Conservation (phyloP, 2,329 filamentous ascomycete species). For the Apiospora sp. region DNA sequence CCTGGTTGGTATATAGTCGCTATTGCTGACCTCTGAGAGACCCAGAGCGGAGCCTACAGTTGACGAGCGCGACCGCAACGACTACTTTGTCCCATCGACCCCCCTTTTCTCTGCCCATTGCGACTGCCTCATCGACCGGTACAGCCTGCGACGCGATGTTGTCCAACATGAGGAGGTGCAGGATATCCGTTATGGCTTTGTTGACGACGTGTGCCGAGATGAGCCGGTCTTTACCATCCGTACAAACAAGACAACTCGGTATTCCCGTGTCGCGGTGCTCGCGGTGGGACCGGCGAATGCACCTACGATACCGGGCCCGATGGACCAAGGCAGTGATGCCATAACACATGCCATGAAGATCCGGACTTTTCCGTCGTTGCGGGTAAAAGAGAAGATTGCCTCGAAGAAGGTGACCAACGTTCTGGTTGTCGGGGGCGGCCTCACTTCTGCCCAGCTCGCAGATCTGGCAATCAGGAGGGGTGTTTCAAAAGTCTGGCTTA, state of each 20-base stretch:
- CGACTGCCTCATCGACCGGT: constrained; percentile 62
- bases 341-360: constrained; percentile 70
- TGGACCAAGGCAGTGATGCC: constrained; percentile 45
- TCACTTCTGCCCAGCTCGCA: constrained; percentile 78
- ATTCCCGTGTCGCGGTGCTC: constrained; percentile 70
- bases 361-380: constrained; percentile 61
- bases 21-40: constrained; percentile 38
- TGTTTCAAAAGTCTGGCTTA: constrained; percentile 71
- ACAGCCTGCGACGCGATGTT: constrained; percentile 62
- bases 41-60: constrained; percentile 59
- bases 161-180: constrained; percentile 67
- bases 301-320: constrained; percentile 54
- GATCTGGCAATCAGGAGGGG: constrained; percentile 72
- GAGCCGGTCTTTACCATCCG: constrained; percentile 71
- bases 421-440: constrained; percentile 76
- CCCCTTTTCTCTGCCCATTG: constrained; percentile 70
- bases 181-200: constrained; percentile 66
- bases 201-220: constrained; percentile 52
- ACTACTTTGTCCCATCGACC: constrained; percentile 72
- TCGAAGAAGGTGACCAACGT: constrained; percentile 63
- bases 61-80: constrained; percentile 72
- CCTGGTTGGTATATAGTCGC: neutral
- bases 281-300: constrained; percentile 74
- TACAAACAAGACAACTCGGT: constrained; percentile 61
- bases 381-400: constrained; percentile 61